Percentiles rank a stretch among this genome's conserved stretches.
These are phyloP conservation scores for Pythium periplocum DNA, from an alignment of 352 stramenopile genomes.

Conservation along the genomic window DNA sequence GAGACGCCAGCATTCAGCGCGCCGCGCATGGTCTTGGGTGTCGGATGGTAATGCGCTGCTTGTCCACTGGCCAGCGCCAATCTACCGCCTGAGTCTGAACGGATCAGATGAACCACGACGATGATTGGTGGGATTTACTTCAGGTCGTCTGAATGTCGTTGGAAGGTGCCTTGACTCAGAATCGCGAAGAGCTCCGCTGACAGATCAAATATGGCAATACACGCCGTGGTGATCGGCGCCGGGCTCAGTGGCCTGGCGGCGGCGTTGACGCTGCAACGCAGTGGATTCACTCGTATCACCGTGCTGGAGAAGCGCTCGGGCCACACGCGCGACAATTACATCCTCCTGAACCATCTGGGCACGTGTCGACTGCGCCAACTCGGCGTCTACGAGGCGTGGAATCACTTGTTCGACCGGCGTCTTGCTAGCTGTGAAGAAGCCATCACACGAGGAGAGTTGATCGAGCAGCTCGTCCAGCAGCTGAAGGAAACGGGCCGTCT, in stretches of 20 bases:
- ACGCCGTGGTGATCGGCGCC: constrained; percentile 20
- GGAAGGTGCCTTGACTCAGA: no score
- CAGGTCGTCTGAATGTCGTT: no score
- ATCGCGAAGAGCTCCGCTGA: no score
- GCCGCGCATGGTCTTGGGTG: constrained; percentile 31
- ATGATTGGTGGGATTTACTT: no score
- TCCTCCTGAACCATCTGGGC: constrained; percentile 14
- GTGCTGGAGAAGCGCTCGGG: constrained; percentile 20
- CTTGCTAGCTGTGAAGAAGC: constrained; percentile 11
- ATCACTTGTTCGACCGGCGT: not conserved
- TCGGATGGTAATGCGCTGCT: no score
- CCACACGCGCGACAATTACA: constrained; percentile 20
- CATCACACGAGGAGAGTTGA: constrained; percentile 17
- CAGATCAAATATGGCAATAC: no score
- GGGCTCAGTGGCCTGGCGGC: constrained; percentile 20
- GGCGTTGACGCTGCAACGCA: constrained; percentile 18
- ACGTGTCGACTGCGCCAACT: constrained; percentile 17
- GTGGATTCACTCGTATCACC: constrained; percentile 9
- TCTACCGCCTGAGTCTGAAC: no score
- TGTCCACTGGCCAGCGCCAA: no score
- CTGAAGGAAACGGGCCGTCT: constrained; percentile 12
- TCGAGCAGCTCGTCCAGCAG: constrained; percentile 16
- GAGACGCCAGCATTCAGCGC: constrained; percentile 40
- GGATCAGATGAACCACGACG: no score
- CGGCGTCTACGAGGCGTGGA: constrained; percentile 18